Evolutionary conservation across 1,284 basidiomycete genomes (phyloP).

Genomic region (Ustilago cynodontis): DNA sequence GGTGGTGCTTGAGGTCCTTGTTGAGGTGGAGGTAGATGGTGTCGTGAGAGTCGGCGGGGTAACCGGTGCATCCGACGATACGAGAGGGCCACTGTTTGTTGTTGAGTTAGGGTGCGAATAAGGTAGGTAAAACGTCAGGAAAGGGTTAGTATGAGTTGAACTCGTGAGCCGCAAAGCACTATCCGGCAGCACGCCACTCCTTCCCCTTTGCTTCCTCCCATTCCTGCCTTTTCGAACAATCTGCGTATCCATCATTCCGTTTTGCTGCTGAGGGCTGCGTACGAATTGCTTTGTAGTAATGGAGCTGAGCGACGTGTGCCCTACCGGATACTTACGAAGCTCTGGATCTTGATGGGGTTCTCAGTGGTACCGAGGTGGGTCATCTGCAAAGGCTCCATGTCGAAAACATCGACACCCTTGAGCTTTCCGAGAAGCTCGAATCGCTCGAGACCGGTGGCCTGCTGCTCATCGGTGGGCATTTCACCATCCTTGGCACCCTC

Average conservation of each 20-base stretch:
- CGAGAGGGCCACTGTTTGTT: conserved; percentile 57
- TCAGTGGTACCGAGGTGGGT: conserved; percentile 87
- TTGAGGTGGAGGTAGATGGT: conserved; percentile 67
- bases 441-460: conserved; percentile 96
- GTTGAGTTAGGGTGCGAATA: not conserved
- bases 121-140: not conserved
- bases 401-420: conserved; percentile 91
- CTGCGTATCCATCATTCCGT: not conserved
- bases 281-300: not conserved
- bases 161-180: not conserved
- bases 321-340: conserved; percentile 77
- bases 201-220: too few species aligned
- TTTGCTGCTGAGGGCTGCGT: not conserved
- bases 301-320: not conserved
- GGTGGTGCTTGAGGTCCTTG: conserved; percentile 59
- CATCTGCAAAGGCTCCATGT: conserved; percentile 85
- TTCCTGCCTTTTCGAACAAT: too few species aligned
- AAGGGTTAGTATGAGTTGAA: not conserved
- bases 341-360: conserved; percentile 88
- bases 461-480: conserved; percentile 85
- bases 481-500: conserved; percentile 81
- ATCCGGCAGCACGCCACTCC: too few species aligned
- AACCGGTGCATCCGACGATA: conserved; percentile 68
- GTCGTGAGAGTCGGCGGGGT: conserved; percentile 68
- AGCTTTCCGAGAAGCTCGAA: conserved; percentile 89